Conservation (phyloP, 495 filamentous ascomycete genomes). For the Apodospora peruviana region DNA sequence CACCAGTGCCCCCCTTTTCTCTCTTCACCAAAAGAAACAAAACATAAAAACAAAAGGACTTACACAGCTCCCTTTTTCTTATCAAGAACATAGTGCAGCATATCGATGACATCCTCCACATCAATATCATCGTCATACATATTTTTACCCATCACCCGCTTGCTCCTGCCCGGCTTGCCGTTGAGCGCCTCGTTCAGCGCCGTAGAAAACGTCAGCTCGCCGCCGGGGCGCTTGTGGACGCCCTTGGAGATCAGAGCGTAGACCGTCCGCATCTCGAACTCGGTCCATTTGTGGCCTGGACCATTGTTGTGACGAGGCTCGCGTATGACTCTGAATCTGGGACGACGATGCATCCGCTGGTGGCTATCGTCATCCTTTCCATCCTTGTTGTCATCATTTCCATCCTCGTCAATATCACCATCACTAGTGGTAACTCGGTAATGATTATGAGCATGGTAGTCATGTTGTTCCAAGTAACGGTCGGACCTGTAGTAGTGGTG, state of each 20-base stretch:
- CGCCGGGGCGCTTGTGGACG: constrained; percentile 1
- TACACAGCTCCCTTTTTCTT: constrained; percentile 6
- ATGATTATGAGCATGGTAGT: too few species aligned
- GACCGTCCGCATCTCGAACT: constrained; percentile 8
- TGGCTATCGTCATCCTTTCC: constrained; percentile 18
- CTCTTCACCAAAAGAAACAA: neutral
- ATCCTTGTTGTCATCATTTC: constrained; percentile 78
- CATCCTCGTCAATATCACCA: constrained; percentile 62
- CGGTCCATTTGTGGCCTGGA: constrained; percentile 3
- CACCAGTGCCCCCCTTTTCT: neutral
- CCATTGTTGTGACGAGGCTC: neutral
- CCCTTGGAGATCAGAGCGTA: constrained; percentile 8
- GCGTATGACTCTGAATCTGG: neutral
- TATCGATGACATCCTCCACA: constrained; percentile 1
- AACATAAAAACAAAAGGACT: neutral
- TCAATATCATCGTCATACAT: too few species aligned
- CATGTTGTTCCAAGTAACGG: too few species aligned
- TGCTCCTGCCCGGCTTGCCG: too few species aligned
- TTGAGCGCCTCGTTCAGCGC: constrained; percentile 10
- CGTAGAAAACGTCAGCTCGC: constrained; percentile 1
- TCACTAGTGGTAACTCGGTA: too few species aligned
- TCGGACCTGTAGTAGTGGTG: too few species aligned
- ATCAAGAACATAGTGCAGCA: constrained; percentile 1
- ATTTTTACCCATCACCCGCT: neutral
- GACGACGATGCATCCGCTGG: neutral